Evolutionary conservation across 768 basidiomycete species (phyloP).

Genomic region (Pholiota conissans): DNA sequence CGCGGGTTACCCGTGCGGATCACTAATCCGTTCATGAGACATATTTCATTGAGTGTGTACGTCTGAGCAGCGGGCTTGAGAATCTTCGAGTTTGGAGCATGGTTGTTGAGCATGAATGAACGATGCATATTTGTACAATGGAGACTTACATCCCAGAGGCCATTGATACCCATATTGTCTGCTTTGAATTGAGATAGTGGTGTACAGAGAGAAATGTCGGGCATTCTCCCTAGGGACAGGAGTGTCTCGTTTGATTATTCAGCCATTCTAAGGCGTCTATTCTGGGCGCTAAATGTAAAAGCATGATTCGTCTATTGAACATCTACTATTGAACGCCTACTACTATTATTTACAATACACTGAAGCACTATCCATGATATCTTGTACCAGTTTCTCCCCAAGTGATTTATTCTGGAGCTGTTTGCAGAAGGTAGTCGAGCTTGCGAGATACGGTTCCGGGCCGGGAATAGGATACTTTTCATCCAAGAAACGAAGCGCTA

Average conservation of each 20-base stretch:
- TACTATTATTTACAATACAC: neutral
- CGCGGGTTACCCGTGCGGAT: too few species aligned
- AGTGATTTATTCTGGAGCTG: neutral
- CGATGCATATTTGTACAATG: neutral
- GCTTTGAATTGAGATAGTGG: too few species aligned
- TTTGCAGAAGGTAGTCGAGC: neutral
- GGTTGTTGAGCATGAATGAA: too few species aligned
- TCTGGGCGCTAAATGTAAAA: too few species aligned
- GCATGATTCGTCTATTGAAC: too few species aligned
- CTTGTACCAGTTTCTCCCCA: neutral
- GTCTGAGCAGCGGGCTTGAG: neutral
- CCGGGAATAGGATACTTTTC: constrained; percentile 3
- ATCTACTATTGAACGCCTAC: too few species aligned
- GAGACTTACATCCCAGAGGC: constrained; percentile 3
- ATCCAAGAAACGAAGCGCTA: neutral
- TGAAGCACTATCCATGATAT: neutral
- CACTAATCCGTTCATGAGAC: neutral
- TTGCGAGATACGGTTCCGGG: neutral
- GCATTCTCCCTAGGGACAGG: too few species aligned
- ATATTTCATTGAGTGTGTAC: neutral
- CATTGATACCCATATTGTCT: constrained; percentile 8
- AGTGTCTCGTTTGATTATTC: too few species aligned
- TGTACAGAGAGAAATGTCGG: too few species aligned
- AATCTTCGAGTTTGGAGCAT: neutral
- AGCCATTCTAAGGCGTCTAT: too few species aligned